phyloP scores from a whole-genome alignment of 2,329 filamentous ascomycete species.

The Scedosporium aurantiacum region DNA sequence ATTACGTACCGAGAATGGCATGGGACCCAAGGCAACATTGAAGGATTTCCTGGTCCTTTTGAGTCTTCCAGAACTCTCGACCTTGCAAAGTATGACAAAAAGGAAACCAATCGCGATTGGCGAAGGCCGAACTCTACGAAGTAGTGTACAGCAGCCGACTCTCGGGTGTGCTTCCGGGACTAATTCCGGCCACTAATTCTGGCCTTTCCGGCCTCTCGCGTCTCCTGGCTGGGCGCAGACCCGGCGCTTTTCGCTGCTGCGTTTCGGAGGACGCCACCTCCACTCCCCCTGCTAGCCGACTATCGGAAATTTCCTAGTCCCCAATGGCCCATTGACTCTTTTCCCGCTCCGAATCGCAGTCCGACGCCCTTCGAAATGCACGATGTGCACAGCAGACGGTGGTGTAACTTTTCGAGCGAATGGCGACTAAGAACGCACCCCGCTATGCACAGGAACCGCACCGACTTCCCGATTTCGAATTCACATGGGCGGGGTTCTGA shows the following conservation, averaged over 20 bases:
- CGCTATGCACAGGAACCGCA: background rate
- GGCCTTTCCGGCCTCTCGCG: no score
- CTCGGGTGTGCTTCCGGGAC: no score
- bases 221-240: no score
- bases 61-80: background rate
- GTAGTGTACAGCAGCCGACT: no score
- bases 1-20: conserved; percentile 6
- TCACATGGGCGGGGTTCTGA: background rate
- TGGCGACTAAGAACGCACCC: background rate
- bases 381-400: background rate
- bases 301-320: background rate
- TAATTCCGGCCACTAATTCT: no score
- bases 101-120: background rate
- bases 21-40: background rate
- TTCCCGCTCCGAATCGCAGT: background rate
- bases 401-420: background rate
- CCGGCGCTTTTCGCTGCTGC: no score
- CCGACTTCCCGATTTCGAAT: background rate
- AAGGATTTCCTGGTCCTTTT: background rate
- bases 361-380: background rate
- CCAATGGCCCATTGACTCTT: background rate
- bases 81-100: background rate
- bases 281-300: background rate
- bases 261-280: background rate
- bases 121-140: no score